Conservation (phyloP, 352 stramenopile genomes). For the Phytophthora pseudosyringae region DNA sequence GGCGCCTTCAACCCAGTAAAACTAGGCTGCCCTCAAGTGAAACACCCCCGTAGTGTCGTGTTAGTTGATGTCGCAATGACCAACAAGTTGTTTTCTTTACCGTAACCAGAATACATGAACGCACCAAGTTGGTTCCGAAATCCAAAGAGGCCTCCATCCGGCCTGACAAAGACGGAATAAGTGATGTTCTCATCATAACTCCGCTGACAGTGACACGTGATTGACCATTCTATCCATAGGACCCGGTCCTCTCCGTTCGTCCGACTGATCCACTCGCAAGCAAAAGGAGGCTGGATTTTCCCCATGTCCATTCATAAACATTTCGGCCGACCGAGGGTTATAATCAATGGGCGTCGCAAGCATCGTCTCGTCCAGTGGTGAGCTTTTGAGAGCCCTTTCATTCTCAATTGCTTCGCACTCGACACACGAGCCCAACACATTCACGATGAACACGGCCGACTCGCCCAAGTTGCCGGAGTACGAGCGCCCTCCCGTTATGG, state of each 20-base stretch:
- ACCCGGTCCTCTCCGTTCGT: too few species aligned
- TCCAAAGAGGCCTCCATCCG: too few species aligned
- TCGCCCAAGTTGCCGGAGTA: constrained; percentile 11
- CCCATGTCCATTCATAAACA: constrained; percentile 9
- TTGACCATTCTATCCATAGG: too few species aligned
- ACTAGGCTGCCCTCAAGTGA: not conserved
- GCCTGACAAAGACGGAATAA: too few species aligned
- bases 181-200: too few species aligned
- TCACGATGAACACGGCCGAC: constrained; percentile 2
- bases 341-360: constrained; percentile 4
- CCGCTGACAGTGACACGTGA: too few species aligned
- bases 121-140: too few species aligned
- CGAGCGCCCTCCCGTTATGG: constrained; percentile 23
- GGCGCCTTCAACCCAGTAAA: constrained; percentile 3
- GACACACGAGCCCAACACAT: not conserved
- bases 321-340: not conserved
- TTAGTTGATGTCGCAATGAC: too few species aligned
- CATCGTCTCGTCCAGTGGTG: not conserved
- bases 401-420: not conserved
- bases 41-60: too few species aligned
- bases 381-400: constrained; percentile 1
- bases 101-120: too few species aligned
- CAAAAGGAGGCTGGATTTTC: constrained; percentile 8
- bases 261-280: too few species aligned
- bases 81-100: too few species aligned